Evolutionary conservation across 1,139 yeast species (phyloP).

Genomic region (Citeromyces siamensis): DNA sequence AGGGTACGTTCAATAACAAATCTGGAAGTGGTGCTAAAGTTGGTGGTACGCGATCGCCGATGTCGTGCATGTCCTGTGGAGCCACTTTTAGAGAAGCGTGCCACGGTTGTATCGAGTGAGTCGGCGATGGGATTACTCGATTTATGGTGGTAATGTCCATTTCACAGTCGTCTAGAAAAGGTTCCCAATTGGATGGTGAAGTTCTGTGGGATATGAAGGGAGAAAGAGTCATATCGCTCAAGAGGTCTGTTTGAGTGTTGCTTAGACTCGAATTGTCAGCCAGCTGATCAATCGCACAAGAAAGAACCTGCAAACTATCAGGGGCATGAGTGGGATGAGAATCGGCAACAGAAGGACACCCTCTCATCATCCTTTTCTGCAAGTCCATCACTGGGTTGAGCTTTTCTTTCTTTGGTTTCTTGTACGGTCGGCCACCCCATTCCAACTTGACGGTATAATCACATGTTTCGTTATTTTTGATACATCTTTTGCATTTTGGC

Average conservation of each 20-base stretch:
- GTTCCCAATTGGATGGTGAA: too few species aligned
- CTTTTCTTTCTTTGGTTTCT: conserved; percentile 25
- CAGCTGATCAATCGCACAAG: background rate
- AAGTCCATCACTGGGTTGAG: too few species aligned
- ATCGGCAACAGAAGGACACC: too few species aligned
- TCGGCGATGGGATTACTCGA: too few species aligned
- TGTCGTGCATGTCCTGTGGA: too few species aligned
- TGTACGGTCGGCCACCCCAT: conserved; percentile 73
- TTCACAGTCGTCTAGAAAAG: too few species aligned
- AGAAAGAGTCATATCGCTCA: background rate
- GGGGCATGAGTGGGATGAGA: too few species aligned
- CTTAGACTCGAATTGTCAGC: background rate
- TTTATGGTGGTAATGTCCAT: too few species aligned
- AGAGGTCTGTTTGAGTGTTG: background rate
- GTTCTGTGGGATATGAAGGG: conserved; percentile 5
- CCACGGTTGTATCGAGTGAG: too few species aligned
- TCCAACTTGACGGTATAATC: conserved; percentile 55
- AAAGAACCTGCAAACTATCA: background rate
- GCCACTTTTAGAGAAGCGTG: conserved; percentile 9
- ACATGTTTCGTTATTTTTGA: conserved; percentile 31
- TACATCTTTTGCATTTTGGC: conserved; percentile 54
- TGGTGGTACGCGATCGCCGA: conserved; percentile 32
- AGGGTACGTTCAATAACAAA: conserved; percentile 41
- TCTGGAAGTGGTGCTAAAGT: conserved; percentile 47
- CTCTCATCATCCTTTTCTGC: too few species aligned